phyloP scores from a whole-genome alignment of 2,329 filamentous ascomycete genomes.

The Boeremia exigua region DNA sequence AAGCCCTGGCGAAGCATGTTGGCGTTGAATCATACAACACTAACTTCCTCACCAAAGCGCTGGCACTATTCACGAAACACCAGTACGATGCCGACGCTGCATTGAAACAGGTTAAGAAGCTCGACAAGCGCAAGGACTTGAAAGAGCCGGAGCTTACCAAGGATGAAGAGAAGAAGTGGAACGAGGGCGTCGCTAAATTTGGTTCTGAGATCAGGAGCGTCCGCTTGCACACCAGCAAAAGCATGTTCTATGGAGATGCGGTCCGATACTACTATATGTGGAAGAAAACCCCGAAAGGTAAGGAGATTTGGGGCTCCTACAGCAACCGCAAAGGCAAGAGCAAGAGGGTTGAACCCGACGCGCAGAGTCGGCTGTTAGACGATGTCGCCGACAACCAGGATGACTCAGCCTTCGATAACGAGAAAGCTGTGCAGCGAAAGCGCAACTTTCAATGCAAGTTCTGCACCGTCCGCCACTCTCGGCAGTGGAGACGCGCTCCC shows the following conservation, averaged over 20 bases:
- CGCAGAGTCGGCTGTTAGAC: slow-evolving; percentile 79
- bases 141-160: slow-evolving; percentile 83
- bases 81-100: slow-evolving; percentile 75
- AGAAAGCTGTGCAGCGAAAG: slow-evolving; percentile 80
- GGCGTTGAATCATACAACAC: slow-evolving; percentile 78
- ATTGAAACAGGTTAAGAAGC: slow-evolving; percentile 70
- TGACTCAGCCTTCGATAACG: slow-evolving; percentile 92
- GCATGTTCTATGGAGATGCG: slow-evolving; percentile 77
- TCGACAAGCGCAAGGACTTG: slow-evolving; percentile 72
- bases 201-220: slow-evolving; percentile 88
- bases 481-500: slow-evolving; percentile 91
- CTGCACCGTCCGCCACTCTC: slow-evolving; percentile 77
- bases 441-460: slow-evolving; percentile 93
- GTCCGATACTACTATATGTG: slow-evolving; percentile 96
- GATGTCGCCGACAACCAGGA: slow-evolving; percentile 92
- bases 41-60: slow-evolving; percentile 85
- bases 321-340: slow-evolving; percentile 89
- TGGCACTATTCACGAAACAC: slow-evolving; percentile 74
- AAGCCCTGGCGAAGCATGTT: slow-evolving; percentile 67
- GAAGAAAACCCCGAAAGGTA: slow-evolving; percentile 91
- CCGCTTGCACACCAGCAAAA: slow-evolving; percentile 79
- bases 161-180: slow-evolving; percentile 85
- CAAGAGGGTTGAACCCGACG: slow-evolving; percentile 64
- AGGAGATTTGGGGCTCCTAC: slow-evolving; percentile 88
- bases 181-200: slow-evolving; percentile 87